Conservation (phyloP, 495 filamentous ascomycete species). For the Penicillium cinerascens region DNA sequence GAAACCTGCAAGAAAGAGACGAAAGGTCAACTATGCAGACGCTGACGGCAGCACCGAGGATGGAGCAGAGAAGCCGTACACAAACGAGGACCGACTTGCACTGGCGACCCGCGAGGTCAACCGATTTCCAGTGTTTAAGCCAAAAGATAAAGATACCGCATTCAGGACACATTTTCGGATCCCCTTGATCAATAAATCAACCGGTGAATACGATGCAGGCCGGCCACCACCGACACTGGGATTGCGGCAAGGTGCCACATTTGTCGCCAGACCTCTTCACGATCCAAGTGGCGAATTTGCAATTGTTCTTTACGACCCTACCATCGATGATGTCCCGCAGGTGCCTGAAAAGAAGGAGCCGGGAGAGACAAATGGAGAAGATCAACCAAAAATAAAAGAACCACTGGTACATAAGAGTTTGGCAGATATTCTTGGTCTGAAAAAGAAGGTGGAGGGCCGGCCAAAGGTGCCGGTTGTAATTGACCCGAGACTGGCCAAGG, state of each 20-base stretch:
- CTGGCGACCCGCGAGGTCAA: conserved; percentile 86
- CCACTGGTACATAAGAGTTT: conserved; percentile 89
- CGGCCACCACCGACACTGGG: conserved; percentile 83
- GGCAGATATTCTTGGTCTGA: conserved; percentile 92
- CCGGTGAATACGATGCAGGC: conserved; percentile 65
- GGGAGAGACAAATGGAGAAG: conserved; percentile 49
- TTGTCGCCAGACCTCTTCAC: conserved; percentile 87
- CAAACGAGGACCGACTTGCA: conserved; percentile 82
- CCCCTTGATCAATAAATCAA: conserved; percentile 78
- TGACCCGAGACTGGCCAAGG: conserved; percentile 85
- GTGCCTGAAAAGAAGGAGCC: conserved; percentile 49
- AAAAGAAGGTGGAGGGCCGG: conserved; percentile 75
- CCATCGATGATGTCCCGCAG: conserved; percentile 77
- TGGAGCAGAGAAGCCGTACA: conserved; percentile 74
- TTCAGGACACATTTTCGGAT: conserved; percentile 84
- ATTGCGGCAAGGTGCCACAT: conserved; percentile 75
- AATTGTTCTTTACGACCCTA: conserved; percentile 95
- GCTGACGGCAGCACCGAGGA: conserved; percentile 67
- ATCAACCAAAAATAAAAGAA: conserved; percentile 62
- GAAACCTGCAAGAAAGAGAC: conserved; percentile 78
- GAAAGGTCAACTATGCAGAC: conserved; percentile 85
- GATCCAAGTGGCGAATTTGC: conserved; percentile 95
- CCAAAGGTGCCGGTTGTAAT: conserved; percentile 96
- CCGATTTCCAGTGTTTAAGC: conserved; percentile 82
- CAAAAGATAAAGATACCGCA: conserved; percentile 78